Percentiles rank a stretch among this genome's conserved stretches.
Evolutionary conservation across 2,329 filamentous ascomycete species (phyloP).

Genomic region (Cytospora schulzeri): DNA sequence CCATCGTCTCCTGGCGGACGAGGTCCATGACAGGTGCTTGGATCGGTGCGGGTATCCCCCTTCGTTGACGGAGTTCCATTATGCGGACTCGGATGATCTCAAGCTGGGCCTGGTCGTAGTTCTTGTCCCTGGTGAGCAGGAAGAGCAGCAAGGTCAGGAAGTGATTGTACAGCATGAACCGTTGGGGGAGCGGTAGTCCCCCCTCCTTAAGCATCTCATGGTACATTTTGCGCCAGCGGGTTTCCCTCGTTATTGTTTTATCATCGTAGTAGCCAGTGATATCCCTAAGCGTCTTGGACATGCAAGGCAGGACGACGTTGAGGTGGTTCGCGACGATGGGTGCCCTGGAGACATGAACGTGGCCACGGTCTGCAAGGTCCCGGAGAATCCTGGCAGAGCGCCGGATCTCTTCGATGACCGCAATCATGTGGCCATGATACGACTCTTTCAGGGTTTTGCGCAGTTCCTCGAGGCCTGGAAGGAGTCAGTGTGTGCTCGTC

Average conservation of each 20-base stretch:
- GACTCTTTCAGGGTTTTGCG: conserved; percentile 46
- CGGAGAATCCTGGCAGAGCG: conserved; percentile 50
- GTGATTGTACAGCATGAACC: conserved; percentile 59
- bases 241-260: conserved; percentile 47
- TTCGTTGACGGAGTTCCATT: conserved; percentile 54
- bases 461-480: conserved; percentile 50
- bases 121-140: conserved; percentile 53
- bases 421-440: conserved; percentile 50
- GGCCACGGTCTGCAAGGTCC: conserved; percentile 57
- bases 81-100: conserved; percentile 53
- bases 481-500: not conserved
- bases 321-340: conserved; percentile 57
- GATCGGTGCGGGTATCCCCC: conserved; percentile 43
- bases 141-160: conserved; percentile 53
- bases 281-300: conserved; percentile 54
- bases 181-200: conserved; percentile 52
- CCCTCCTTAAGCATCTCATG: conserved; percentile 56
- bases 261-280: conserved; percentile 57
- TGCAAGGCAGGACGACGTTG: conserved; percentile 57
- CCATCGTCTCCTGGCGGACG: conserved; percentile 11
- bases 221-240: conserved; percentile 62
- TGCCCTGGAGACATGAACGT: conserved; percentile 52
- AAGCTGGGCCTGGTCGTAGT: conserved; percentile 59
- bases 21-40: conserved; percentile 7
- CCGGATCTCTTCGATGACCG: conserved; percentile 51